These are phyloP conservation scores for Stygiomarasmius scandens DNA, from an alignment of 1,284 basidiomycete species.

Conservation along the genomic window DNA sequence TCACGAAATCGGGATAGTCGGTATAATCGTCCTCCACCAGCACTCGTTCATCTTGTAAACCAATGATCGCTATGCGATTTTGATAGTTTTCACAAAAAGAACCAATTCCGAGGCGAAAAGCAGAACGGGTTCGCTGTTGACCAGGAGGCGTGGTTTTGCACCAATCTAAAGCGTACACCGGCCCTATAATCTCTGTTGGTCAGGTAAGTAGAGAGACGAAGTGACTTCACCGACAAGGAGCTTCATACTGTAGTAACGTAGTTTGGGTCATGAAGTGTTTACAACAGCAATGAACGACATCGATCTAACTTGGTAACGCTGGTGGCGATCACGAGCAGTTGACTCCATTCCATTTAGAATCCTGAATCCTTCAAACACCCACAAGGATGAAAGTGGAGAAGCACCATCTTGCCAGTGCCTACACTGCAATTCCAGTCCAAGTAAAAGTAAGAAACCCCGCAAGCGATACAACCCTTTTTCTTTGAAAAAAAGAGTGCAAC, in stretches of 20 bases:
- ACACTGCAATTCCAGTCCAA: no score
- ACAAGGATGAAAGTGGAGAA: no score
- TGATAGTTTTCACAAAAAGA: conserved; percentile 81
- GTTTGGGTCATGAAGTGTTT: conserved; percentile 57
- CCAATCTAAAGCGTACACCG: conserved; percentile 83
- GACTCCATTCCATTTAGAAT: no score
- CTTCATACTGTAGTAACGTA: conserved; percentile 71
- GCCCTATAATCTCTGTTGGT: conserved; percentile 53
- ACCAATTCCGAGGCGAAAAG: conserved; percentile 78
- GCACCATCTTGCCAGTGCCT: no score
- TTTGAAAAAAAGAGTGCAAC: no score
- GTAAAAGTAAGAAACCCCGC: no score
- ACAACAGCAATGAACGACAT: no score
- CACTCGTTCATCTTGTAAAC: conserved; percentile 80
- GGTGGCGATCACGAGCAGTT: no score
- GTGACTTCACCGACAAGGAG: conserved; percentile 61
- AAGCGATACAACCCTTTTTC: no score
- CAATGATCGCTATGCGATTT: conserved; percentile 82
- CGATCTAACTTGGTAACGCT: no score
- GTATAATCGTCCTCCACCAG: conserved; percentile 81
- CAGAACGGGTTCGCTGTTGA: conserved; percentile 74
- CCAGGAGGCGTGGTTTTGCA: conserved; percentile 78
- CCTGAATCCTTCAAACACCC: no score
- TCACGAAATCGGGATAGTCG: conserved; percentile 81
- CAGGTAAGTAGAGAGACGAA: not conserved